Conservation (phyloP, 768 basidiomycete species). For the Agaricus subrufescens region DNA sequence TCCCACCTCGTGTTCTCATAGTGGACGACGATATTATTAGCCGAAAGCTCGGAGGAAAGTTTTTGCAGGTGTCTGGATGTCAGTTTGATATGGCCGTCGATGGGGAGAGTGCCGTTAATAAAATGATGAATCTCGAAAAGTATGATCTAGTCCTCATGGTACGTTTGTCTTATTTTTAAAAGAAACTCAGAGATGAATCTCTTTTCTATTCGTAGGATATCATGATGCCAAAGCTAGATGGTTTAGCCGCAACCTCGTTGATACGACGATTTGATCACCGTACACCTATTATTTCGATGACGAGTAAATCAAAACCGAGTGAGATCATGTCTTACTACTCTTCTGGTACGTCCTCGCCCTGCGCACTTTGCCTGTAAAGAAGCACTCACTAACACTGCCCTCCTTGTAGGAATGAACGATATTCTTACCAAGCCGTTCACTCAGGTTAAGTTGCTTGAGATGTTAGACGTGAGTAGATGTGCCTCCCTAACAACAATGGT, state of each 20-base stretch:
- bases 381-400: background rate
- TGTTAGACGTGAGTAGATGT: slow-evolving; percentile 69
- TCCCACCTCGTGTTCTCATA: slow-evolving; percentile 84
- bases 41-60: slow-evolving; percentile 84
- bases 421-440: slow-evolving; percentile 96
- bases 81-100: slow-evolving; percentile 93
- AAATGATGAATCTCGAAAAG: slow-evolving; percentile 97
- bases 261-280: slow-evolving; percentile 93
- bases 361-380: too few species aligned
- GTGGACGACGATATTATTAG: slow-evolving; percentile 97
- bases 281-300: slow-evolving; percentile 99
- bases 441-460: slow-evolving; percentile 84
- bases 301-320: slow-evolving; percentile 87
- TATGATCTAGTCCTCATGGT: slow-evolving; percentile 97
- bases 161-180: slow-evolving; percentile 22
- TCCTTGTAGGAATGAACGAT: slow-evolving; percentile 81
- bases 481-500: background rate
- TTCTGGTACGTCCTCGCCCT: slow-evolving; percentile 39
- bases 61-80: slow-evolving; percentile 93
- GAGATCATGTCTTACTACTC: slow-evolving; percentile 91
- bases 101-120: slow-evolving; percentile 86
- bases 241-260: slow-evolving; percentile 85
- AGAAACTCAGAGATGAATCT: slow-evolving; percentile 2
- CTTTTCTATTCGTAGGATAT: slow-evolving; percentile 61
- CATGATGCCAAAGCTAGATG: slow-evolving; percentile 88